phyloP scores from a whole-genome alignment of 176 grass and related monocot genomes.

The Aegilops tauschii region DNA sequence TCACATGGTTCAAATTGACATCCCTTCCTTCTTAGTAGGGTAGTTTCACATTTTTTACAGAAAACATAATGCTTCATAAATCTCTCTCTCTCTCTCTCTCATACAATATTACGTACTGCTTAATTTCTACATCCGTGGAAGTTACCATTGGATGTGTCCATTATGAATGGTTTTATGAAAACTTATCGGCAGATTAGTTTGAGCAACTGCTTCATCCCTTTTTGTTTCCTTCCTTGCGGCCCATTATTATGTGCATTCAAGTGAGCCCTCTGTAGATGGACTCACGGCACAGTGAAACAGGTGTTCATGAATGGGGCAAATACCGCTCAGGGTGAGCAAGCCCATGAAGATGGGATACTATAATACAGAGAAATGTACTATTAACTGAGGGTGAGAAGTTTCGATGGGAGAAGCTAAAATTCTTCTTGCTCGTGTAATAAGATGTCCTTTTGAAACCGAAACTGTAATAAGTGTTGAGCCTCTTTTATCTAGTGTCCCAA shows the following conservation, averaged over 20 bases:
- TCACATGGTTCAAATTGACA: neutral
- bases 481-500: neutral
- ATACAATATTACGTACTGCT: neutral
- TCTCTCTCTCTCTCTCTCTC: neutral
- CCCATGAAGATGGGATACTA: neutral
- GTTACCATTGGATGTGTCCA: neutral
- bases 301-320: neutral
- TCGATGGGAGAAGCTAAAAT: neutral
- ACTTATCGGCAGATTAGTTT: neutral
- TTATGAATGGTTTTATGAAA: neutral
- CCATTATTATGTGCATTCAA: slow-evolving; percentile 3
- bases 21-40: neutral
- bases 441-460: neutral
- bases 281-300: neutral
- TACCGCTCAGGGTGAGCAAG: neutral
- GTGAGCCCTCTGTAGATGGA: slow-evolving; percentile 13
- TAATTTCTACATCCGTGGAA: neutral
- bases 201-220: neutral
- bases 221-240: neutral
- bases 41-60: neutral
- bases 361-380: neutral
- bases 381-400: neutral
- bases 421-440: neutral
- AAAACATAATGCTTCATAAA: neutral
- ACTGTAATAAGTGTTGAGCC: neutral